Evolutionary conservation across 768 basidiomycete species (phyloP).

Genomic region (Galerina marginata): DNA sequence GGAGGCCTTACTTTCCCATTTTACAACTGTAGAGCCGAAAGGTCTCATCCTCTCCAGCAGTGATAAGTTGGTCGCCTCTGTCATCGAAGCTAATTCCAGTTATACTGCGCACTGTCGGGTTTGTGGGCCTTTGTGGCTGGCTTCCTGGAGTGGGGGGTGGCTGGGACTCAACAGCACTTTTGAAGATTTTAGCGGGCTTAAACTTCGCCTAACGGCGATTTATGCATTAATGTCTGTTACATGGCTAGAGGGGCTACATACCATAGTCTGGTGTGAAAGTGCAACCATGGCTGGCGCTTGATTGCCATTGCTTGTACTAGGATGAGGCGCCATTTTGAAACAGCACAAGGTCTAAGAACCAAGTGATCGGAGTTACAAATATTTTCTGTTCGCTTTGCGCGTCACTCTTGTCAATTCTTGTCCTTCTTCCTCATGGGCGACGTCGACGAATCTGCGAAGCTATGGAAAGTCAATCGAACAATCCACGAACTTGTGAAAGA

Average conservation of each 20-base stretch:
- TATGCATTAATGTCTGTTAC: constrained; percentile 12
- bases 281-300: constrained; percentile 19
- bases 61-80: constrained; percentile 83
- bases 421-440: constrained; percentile 60
- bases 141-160: constrained; percentile 50
- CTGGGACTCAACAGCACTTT: constrained; percentile 68
- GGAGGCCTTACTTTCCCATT: constrained; percentile 85
- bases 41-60: constrained; percentile 90
- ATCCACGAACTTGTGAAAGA: constrained; percentile 96
- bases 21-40: constrained; percentile 89
- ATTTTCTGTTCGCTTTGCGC: constrained; percentile 23
- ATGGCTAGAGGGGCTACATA: constrained; percentile 25
- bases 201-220: constrained; percentile 58
- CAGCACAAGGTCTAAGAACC: constrained; percentile 12
- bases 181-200: constrained; percentile 91
- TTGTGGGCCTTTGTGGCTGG: constrained; percentile 41
- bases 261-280: constrained; percentile 53
- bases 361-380: constrained; percentile 63
- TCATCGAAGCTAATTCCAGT: constrained; percentile 93
- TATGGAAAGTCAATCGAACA: constrained; percentile 97
- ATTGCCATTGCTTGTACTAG: constrained; percentile 40
- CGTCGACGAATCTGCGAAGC: constrained; percentile 79
- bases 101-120: constrained; percentile 69
- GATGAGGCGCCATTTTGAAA: constrained; percentile 50
- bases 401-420: constrained; percentile 13